Base-by-base conservation (phyloP, 179 eudicot species). In the Nepenthes alata region DNA sequence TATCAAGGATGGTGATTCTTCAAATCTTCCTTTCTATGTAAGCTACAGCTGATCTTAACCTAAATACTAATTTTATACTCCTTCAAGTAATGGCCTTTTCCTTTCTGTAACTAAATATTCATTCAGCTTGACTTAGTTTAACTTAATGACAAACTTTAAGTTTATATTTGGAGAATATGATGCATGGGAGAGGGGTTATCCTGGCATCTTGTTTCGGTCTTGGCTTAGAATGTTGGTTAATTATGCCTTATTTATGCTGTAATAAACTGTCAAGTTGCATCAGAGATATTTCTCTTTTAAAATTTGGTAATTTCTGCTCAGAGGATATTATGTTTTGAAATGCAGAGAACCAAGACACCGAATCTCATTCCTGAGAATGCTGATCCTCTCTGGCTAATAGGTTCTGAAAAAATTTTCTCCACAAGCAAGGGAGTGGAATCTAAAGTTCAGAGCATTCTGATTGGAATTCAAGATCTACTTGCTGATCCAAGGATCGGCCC, bases 1-100 rank as follows among this genome's bases (percentile, higher is more conserved):
- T 70, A 76, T 89, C 57, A 72, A 82, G 77, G 98, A 93, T 65
- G 98, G 98, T 36, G 98, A 93, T 78, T 78, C 96, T 11, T 72
- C 74, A 35, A 83, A 85, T 61, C 89, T 93, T 67, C 98, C 98
- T 48, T 83, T 88, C 75, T 89, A 77, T 49, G 98, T 93, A 78
- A 89, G 98, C 74, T 55, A 13, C 12, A 7, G 2, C n/a, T 37
- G 11, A 35, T 13, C 14, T 35, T 53, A 13, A 16, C 10, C 56
- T 41, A 52, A 44, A 16, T 55, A 11, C 15, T 10, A 7, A 25
- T 25, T 25, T 25, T 25, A 25, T 25, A 25, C 25, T 25, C 25
- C 25, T 25, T 25, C 25, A 25, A n/a, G 38, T 47, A 9, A 9
- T 7, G 35, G 53, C 25, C 45, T 69, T 54, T 54, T 54, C 11